phyloP scores from a whole-genome alignment of 441 rosid species.

The Isatis lusitanica region DNA sequence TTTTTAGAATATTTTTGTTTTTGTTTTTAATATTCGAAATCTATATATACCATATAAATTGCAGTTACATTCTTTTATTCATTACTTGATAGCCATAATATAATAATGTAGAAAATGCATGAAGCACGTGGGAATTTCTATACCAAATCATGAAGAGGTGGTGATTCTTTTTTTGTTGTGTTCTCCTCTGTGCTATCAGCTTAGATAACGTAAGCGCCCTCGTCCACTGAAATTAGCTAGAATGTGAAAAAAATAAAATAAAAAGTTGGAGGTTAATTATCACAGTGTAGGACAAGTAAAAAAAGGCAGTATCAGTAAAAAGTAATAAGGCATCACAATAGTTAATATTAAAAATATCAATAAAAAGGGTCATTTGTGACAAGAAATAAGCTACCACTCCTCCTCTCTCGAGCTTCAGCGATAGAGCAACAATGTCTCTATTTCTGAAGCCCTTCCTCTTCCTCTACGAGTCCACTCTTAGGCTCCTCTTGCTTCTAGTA shows the following conservation, averaged over 20 bases:
- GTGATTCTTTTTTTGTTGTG: conserved; percentile 11
- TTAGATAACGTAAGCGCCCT: conserved; percentile 21
- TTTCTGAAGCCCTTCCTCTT: conserved; percentile 34
- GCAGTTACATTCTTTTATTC: neutral
- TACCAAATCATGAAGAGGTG: neutral
- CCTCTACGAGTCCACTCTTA: conserved; percentile 30
- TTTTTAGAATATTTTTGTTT: too few relatives aligned
- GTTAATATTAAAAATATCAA: neutral
- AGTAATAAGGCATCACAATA: neutral
- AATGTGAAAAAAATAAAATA: neutral
- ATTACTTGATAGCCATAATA: neutral
- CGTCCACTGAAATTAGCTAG: conserved; percentile 23
- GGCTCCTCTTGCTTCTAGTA: conserved; percentile 31
- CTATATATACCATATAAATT: too few relatives aligned
- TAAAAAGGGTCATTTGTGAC: conserved; percentile 28
- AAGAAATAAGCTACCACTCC: conserved; percentile 6
- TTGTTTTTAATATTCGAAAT: neutral
- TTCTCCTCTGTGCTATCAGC: conserved; percentile 25
- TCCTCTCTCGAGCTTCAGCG: conserved; percentile 29
- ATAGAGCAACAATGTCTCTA: conserved; percentile 29
- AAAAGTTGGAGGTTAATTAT: neutral
- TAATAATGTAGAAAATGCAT: neutral
- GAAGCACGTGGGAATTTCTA: conserved; percentile 18
- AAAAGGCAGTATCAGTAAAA: neutral
- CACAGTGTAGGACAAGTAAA: neutral